A percentile compares a stretch with the other conserved stretches of the same genome.
Conservation (phyloP, 2,329 filamentous ascomycete genomes). For the Beauveria rudraprayagi region DNA sequence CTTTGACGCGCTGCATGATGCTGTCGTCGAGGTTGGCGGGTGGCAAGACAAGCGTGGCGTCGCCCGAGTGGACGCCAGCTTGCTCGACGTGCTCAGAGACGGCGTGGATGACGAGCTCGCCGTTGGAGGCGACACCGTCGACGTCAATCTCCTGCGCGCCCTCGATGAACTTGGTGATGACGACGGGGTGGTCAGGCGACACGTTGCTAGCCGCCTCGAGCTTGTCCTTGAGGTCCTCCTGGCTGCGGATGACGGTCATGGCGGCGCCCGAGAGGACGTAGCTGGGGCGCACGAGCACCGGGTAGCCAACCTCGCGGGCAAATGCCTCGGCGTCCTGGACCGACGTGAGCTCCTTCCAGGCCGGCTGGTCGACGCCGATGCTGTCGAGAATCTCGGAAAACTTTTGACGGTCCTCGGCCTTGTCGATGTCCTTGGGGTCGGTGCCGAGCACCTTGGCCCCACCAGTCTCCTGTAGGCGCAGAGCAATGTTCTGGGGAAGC, state of each 20-base stretch:
- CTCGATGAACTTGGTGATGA: conserved; percentile 98
- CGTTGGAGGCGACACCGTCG: conserved; percentile 80
- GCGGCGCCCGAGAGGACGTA: conserved; percentile 97
- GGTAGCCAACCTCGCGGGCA: conserved; percentile 78
- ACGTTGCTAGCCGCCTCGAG: conserved; percentile 83
- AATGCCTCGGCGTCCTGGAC: conserved; percentile 83
- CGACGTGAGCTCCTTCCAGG: conserved; percentile 94
- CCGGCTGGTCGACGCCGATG: conserved; percentile 93
- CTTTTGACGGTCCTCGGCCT: conserved; percentile 95
- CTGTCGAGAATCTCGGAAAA: conserved; percentile 96
- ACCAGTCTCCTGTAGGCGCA: conserved; percentile 84
- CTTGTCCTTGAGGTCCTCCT: conserved; percentile 89
- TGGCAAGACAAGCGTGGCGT: conserved; percentile 88
- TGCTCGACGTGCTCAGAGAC: conserved; percentile 95
- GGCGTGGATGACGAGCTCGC: conserved; percentile 82
- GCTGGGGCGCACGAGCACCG: conserved; percentile 86
- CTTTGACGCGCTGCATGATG: conserved; percentile 82
- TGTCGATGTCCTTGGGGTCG: conserved; percentile 89
- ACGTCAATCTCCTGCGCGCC: conserved; percentile 95
- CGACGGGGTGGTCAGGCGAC: conserved; percentile 92
- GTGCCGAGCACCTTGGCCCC: conserved; percentile 88
- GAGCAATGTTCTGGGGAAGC: conserved; percentile 93
- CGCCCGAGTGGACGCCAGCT: conserved; percentile 95
- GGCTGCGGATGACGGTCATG: conserved; percentile 91
- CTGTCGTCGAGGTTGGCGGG: conserved; percentile 69